These are phyloP conservation scores for Fusarium robinianum DNA, from an alignment of 2,329 filamentous ascomycete species.

Conservation along the genomic window DNA sequence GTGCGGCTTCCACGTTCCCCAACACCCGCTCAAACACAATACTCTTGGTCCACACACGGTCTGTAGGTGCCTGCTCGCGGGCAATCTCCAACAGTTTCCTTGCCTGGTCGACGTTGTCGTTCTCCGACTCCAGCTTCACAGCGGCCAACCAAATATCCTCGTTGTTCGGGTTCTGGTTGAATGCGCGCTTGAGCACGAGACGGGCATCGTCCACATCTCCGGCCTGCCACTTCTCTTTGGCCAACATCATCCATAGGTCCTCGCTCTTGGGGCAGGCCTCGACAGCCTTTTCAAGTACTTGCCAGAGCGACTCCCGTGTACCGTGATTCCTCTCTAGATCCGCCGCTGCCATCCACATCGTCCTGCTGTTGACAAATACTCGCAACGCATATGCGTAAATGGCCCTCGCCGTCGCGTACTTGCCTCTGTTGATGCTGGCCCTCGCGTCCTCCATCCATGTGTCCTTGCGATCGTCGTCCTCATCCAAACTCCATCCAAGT, in stretches of 20 bases:
- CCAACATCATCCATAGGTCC: slow-evolving; percentile 93
- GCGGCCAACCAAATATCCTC: slow-evolving; percentile 98
- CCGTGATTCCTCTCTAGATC: slow-evolving; percentile 92
- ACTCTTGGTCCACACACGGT: slow-evolving; percentile 96
- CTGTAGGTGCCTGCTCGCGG: slow-evolving; percentile 86
- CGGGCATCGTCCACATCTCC: slow-evolving; percentile 87
- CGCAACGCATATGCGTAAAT: slow-evolving; percentile 92
- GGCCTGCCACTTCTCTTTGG: slow-evolving; percentile 90
- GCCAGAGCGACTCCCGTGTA: slow-evolving; percentile 78
- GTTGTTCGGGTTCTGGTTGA: slow-evolving; percentile 94
- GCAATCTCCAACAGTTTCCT: slow-evolving; percentile 80
- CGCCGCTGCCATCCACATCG: slow-evolving; percentile 86
- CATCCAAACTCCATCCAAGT: slow-evolving; percentile 88
- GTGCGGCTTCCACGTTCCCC: slow-evolving; percentile 75
- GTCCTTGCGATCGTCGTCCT: slow-evolving; percentile 94
- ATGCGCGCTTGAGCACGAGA: slow-evolving; percentile 82
- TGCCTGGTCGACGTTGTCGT: slow-evolving; percentile 79
- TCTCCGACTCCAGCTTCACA: slow-evolving; percentile 94
- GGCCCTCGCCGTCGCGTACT: slow-evolving; percentile 87
- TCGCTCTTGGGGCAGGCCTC: slow-evolving; percentile 92
- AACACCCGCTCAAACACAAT: slow-evolving; percentile 90
- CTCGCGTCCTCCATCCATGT: slow-evolving; percentile 95
- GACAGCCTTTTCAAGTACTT: slow-evolving; percentile 88
- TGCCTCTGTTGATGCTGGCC: slow-evolving; percentile 76
- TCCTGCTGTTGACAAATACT: slow-evolving; percentile 85